Percentiles rank a stretch among this genome's conserved stretches.
phyloP scores from a whole-genome alignment of 495 filamentous ascomycete species.

The Achaetomiella virescens region DNA sequence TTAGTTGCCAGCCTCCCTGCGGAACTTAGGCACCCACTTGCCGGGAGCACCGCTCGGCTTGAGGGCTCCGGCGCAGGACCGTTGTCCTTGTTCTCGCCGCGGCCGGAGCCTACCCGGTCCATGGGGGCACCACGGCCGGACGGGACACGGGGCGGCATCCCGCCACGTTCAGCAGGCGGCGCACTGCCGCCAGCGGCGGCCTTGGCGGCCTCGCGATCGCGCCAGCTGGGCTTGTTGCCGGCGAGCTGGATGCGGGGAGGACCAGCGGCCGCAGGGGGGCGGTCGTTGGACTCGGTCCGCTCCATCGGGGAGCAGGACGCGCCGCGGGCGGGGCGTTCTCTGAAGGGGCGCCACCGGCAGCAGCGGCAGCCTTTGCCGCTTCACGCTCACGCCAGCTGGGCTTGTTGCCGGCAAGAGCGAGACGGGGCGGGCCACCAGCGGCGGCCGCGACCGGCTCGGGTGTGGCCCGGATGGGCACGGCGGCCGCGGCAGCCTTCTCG shows the following conservation, averaged over 20 bases:
- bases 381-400: constrained; percentile 45
- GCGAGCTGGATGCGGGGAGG: constrained; percentile 65
- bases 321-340: constrained; percentile 17
- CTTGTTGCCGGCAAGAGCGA: constrained; percentile 26
- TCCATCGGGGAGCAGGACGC: constrained; percentile 28
- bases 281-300: constrained; percentile 51
- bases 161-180: constrained; percentile 19
- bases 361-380: constrained; percentile 21
- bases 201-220: constrained; percentile 74
- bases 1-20: constrained; percentile 22
- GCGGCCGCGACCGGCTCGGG: constrained; percentile 32
- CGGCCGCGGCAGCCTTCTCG: constrained; percentile 34
- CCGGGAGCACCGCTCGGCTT: constrained; percentile 40
- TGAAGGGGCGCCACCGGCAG: constrained; percentile 8
- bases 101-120: constrained; percentile 26
- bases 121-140: constrained; percentile 28
- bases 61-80: constrained; percentile 33
- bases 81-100: constrained; percentile 22
- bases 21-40: constrained; percentile 41
- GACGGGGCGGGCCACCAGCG: constrained; percentile 22
- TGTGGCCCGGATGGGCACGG: constrained; percentile 29
- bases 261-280: constrained; percentile 33
- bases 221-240: constrained; percentile 64
- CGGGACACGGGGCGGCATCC: constrained; percentile 18
- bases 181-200: constrained; percentile 16